A percentile compares a stretch with the other conserved stretches of the same genome.
phyloP scores from a whole-genome alignment of 1,284 basidiomycete genomes.

The Trichosporon sp. region DNA sequence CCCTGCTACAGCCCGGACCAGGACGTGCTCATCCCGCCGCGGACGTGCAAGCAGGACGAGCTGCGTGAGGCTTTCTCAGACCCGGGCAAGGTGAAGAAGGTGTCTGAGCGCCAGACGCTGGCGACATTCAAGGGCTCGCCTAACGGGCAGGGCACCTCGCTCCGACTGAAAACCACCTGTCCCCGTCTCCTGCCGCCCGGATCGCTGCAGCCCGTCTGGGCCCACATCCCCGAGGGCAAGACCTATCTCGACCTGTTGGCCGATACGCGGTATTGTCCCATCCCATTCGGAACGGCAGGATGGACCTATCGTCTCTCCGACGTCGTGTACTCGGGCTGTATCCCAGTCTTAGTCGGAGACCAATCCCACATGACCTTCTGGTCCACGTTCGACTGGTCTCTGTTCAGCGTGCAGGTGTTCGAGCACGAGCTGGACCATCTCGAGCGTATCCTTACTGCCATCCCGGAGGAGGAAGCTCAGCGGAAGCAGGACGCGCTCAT shows the following conservation, averaged over 20 bases:
- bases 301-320: slow-evolving; percentile 53
- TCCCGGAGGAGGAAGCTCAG: slow-evolving; percentile 41
- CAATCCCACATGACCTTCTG: slow-evolving; percentile 50
- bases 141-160: slow-evolving; percentile 33
- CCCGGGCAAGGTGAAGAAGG: slow-evolving; percentile 22
- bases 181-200: slow-evolving; percentile 21
- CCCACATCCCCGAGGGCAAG: slow-evolving; percentile 23
- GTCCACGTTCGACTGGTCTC: slow-evolving; percentile 54
- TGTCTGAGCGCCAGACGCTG: slow-evolving; percentile 23
- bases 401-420: slow-evolving; percentile 49
- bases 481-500: slow-evolving; percentile 52
- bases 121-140: slow-evolving; percentile 41
- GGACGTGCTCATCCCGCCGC: slow-evolving; percentile 44
- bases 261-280: slow-evolving; percentile 53
- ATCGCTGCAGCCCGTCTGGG: neutral
- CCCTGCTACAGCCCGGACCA: slow-evolving; percentile 42
- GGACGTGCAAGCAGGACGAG: slow-evolving; percentile 40
- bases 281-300: slow-evolving; percentile 49
- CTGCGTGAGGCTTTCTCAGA: slow-evolving; percentile 36
- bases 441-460: slow-evolving; percentile 47
- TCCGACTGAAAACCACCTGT: slow-evolving; percentile 39
- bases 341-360: slow-evolving; percentile 54
- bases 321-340: slow-evolving; percentile 56
- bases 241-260: slow-evolving; percentile 49
- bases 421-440: slow-evolving; percentile 48